Base-by-base conservation (phyloP, 805 yeast genomes). In the Clavispora carvajalis region DNA sequence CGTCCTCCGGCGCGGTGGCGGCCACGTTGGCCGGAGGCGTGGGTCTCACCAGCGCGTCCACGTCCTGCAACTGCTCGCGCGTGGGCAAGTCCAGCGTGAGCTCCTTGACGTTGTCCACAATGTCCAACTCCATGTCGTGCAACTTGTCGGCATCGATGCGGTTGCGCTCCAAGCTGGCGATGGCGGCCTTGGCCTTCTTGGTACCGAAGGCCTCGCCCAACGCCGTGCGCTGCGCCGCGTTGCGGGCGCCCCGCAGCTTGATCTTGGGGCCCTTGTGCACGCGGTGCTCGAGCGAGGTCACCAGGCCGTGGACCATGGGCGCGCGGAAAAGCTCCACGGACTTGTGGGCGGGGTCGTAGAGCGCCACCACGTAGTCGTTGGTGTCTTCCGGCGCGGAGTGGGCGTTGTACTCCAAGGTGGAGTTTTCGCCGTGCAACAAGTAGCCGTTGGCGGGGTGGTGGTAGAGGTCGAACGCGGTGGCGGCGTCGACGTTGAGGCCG, bases 131-230 rank as follows among this genome's bases (percentile, higher is more conserved):
- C 38, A 80, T 69, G 44, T 75, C 83, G 41, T 76, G 84, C 50
- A 93, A 74, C 61, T 80, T 77, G 38, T 79, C 95, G 2, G 96
- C 76, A 59, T 93, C 97, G 56, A 93, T 81, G 53, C 85, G 75
- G 65, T 93, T 93, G 61, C 84, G 79, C 55, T 82, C 93, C 54
- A 80, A 64, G 58, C 83, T 91, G 38, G 77, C 68, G 55, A 93
- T 85, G 25, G 95, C 95, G 53, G 87, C 84, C 69, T 88, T 91
- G 47, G 97, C 97, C 68, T 81, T 90, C 68, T 86, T 90, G 43
- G 99, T 91, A 74, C 99, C 99, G 54, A 93, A 93, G 3, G 93
- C 95, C 64, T 88, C 91, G 57, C 99, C 99, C 57, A 93, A 74
- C 2, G 87, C 84, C 41, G 78, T 85, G 60, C 97, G 77, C 64